Conservation (phyloP, 176 grass and related monocot genomes). For the Juncus effusus region DNA sequence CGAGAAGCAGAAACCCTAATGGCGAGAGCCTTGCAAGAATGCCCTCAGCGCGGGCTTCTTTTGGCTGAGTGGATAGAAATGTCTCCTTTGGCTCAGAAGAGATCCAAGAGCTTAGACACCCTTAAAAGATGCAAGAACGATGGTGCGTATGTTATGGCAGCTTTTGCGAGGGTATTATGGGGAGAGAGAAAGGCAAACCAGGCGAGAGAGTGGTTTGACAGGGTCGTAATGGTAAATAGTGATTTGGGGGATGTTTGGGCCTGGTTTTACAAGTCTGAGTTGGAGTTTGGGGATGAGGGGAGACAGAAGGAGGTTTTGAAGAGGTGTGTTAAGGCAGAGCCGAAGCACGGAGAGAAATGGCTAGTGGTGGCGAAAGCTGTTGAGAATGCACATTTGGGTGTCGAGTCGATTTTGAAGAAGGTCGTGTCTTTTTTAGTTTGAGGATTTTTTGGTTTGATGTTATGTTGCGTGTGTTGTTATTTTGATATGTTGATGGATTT, state of each 20-base stretch:
- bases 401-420: slow-evolving; percentile 76
- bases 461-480: neutral
- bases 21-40: slow-evolving; percentile 85
- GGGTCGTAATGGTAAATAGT: slow-evolving; percentile 69
- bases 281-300: slow-evolving; percentile 64
- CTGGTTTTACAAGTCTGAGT: slow-evolving; percentile 80
- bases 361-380: slow-evolving; percentile 78
- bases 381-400: slow-evolving; percentile 64
- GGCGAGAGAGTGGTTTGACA: slow-evolving; percentile 81
- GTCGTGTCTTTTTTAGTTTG: slow-evolving; percentile 26
- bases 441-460: neutral
- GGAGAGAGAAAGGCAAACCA: slow-evolving; percentile 77
- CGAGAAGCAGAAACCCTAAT: slow-evolving; percentile 77
- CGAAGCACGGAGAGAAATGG: slow-evolving; percentile 89
- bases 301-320: slow-evolving; percentile 72
- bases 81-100: slow-evolving; percentile 63
- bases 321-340: slow-evolving; percentile 68
- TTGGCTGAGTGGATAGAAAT: slow-evolving; percentile 88
- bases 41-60: slow-evolving; percentile 78
- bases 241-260: slow-evolving; percentile 86
- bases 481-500: neutral
- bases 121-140: slow-evolving; percentile 58
- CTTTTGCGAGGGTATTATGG: slow-evolving; percentile 84
- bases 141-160: slow-evolving; percentile 74
- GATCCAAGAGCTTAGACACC: slow-evolving; percentile 70